These are phyloP conservation scores for Annulohypoxylon truncatum DNA, from an alignment of 2,329 filamentous ascomycete genomes.

Conservation along the genomic window DNA sequence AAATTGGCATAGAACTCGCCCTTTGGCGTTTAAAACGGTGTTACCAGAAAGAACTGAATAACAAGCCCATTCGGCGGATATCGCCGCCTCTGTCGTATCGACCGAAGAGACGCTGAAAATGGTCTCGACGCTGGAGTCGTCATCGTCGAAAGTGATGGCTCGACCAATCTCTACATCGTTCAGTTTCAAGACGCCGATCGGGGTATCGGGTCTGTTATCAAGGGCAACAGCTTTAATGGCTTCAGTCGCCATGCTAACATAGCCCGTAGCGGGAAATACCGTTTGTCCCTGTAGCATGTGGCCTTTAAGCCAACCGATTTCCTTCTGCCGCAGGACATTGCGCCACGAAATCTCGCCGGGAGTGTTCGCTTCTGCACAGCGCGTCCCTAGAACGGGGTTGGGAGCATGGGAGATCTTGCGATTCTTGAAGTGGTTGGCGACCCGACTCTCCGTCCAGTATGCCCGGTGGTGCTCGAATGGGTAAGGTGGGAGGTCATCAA, in stretches of 20 bases:
- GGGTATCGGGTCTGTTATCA: conserved; percentile 1
- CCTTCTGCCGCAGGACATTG: conserved; percentile 18
- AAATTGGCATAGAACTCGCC: conserved; percentile 1
- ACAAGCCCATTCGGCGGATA: conserved; percentile 10
- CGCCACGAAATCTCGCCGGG: conserved; percentile 13
- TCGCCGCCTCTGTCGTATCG: neutral
- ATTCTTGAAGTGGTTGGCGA: conserved; percentile 11
- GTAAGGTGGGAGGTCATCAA: conserved; percentile 21
- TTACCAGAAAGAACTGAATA: conserved; percentile 3
- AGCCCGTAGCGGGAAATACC: conserved; percentile 21
- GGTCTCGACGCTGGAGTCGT: neutral
- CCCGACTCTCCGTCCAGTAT: conserved; percentile 20
- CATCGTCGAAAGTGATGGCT: conserved; percentile 10
- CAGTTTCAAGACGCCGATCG: conserved; percentile 3
- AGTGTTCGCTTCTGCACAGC: neutral
- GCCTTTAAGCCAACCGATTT: conserved; percentile 19
- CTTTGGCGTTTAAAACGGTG: conserved; percentile 7
- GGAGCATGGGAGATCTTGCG: conserved; percentile 3
- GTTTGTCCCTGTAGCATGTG: conserved; percentile 18
- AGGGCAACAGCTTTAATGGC: conserved; percentile 4
- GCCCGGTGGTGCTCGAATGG: conserved; percentile 23
- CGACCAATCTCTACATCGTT: conserved; percentile 10
- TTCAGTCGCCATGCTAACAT: conserved; percentile 11
- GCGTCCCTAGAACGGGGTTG: conserved; percentile 6
- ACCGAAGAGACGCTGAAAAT: conserved; percentile 6